A percentile compares a stretch with the other conserved stretches of the same genome.
phyloP scores from a whole-genome alignment of 352 stramenopile genomes.

The Blastocystis sp. region DNA sequence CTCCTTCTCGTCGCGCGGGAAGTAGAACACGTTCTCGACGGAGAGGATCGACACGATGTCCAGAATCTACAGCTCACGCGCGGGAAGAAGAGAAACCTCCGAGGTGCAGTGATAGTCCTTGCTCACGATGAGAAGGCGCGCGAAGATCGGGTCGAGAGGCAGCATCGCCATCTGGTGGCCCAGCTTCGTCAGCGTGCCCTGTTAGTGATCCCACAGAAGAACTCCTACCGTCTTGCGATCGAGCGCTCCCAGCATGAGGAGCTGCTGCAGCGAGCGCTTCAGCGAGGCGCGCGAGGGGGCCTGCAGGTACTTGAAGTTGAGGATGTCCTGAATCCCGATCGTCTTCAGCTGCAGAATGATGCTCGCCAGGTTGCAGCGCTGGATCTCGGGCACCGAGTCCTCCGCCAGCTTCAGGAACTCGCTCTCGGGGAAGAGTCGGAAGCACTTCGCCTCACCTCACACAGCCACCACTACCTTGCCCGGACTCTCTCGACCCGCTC shows the following conservation, averaged over 20 bases:
- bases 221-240: conserved; percentile 48
- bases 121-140: conserved; percentile 82
- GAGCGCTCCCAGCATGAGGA: conserved; percentile 79
- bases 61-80: conserved; percentile 78
- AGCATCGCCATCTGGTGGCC: conserved; percentile 85
- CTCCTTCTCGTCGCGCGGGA: conserved; percentile 41
- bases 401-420: conserved; percentile 73
- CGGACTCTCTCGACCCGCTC: conserved; percentile 84
- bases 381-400: conserved; percentile 79
- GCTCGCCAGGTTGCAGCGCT: conserved; percentile 80
- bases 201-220: neutral
- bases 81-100: neutral
- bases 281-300: conserved; percentile 78
- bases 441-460: conserved; percentile 41
- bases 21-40: conserved; percentile 82
- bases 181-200: conserved; percentile 78
- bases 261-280: conserved; percentile 81
- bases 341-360: conserved; percentile 84
- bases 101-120: conserved; percentile 78
- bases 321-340: conserved; percentile 80
- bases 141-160: conserved; percentile 85
- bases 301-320: conserved; percentile 86
- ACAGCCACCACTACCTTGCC: conserved; percentile 77
- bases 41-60: conserved; percentile 84
- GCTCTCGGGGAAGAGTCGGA: conserved; percentile 82